A percentile compares a stretch with the other conserved stretches of the same genome.
These are phyloP conservation scores for Trichophyton mentagrophytes DNA, from an alignment of 2,329 filamentous ascomycete genomes.

Conservation along the genomic window DNA sequence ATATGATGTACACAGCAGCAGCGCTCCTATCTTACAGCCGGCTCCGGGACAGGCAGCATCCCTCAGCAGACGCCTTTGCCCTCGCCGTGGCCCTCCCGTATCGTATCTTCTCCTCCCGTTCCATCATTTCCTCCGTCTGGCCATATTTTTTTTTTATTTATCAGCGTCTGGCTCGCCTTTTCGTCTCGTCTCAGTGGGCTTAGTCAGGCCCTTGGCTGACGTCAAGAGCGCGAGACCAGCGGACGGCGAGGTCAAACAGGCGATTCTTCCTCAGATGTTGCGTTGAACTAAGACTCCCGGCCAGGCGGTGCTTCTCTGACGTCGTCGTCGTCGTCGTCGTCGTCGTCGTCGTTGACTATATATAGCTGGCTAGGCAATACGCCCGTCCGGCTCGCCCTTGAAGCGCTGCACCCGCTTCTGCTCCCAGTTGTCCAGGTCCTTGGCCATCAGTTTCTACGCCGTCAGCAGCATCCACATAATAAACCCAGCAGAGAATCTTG, in stretches of 20 bases:
- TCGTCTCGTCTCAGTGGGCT: neutral
- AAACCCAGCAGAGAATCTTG: too few species aligned
- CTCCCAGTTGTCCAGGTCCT: constrained; percentile 92
- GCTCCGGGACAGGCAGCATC: too few species aligned
- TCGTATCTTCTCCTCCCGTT: neutral
- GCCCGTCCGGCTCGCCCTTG: constrained; percentile 78
- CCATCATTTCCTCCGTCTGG: too few species aligned
- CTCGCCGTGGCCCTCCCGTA: neutral
- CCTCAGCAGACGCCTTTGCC: too few species aligned
- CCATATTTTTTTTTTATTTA: neutral
- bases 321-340: too few species aligned
- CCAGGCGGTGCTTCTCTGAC: too few species aligned
- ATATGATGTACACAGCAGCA: too few species aligned
- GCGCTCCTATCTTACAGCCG: neutral
- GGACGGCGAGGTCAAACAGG: neutral
- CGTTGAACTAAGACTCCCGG: too few species aligned
- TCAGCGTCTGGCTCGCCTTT: neutral
- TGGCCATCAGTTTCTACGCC: constrained; percentile 60
- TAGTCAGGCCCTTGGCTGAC: neutral
- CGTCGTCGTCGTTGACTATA: neutral
- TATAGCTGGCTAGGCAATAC: constrained; percentile 33
- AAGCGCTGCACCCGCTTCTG: constrained; percentile 87
- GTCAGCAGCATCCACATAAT: neutral
- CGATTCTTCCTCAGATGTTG: too few species aligned
- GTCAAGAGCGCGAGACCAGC: neutral